Evolutionary conservation across 306 rosid species (phyloP).

Genomic region (Albizia julibrissin): DNA sequence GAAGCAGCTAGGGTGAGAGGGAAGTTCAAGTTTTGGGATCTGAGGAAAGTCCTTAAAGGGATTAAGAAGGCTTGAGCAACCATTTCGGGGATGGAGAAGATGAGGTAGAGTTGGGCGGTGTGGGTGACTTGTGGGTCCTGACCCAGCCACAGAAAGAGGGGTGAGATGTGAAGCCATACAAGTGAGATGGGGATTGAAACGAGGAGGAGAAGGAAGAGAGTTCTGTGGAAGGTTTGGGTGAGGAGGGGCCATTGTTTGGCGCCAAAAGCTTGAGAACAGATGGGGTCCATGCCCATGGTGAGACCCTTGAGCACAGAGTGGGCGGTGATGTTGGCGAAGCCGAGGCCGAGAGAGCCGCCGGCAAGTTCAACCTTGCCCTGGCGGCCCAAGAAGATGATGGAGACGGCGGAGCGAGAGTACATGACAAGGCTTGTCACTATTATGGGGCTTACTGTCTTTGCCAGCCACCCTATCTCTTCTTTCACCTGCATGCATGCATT

Average conservation of each 20-base stretch:
- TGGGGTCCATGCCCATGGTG: slow-evolving; percentile 87
- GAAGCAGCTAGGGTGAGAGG: slow-evolving; percentile 70
- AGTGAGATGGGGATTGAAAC: slow-evolving; percentile 73
- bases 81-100: slow-evolving; percentile 79
- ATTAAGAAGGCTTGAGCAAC: slow-evolving; percentile 73
- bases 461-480: slow-evolving; percentile 64
- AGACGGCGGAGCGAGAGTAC: slow-evolving; percentile 69
- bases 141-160: slow-evolving; percentile 64
- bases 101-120: slow-evolving; percentile 73
- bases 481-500: slow-evolving; percentile 54
- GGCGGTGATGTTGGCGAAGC: slow-evolving; percentile 82
- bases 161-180: slow-evolving; percentile 73
- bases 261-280: slow-evolving; percentile 95
- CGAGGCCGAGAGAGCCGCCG: slow-evolving; percentile 86
- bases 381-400: slow-evolving; percentile 83
- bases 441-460: slow-evolving; percentile 68
- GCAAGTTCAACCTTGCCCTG: slow-evolving; percentile 81
- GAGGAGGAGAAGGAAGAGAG: slow-evolving; percentile 65
- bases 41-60: slow-evolving; percentile 65
- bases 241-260: slow-evolving; percentile 74
- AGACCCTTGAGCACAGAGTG: slow-evolving; percentile 73
- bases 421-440: slow-evolving; percentile 62
- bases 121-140: slow-evolving; percentile 77
- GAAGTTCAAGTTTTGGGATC: slow-evolving; percentile 76
- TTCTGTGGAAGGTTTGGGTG: slow-evolving; percentile 66